Percentiles rank a stretch among this genome's conserved stretches.
phyloP scores from a whole-genome alignment of 352 stramenopile genomes.

The Thraustochytrium sp. region DNA sequence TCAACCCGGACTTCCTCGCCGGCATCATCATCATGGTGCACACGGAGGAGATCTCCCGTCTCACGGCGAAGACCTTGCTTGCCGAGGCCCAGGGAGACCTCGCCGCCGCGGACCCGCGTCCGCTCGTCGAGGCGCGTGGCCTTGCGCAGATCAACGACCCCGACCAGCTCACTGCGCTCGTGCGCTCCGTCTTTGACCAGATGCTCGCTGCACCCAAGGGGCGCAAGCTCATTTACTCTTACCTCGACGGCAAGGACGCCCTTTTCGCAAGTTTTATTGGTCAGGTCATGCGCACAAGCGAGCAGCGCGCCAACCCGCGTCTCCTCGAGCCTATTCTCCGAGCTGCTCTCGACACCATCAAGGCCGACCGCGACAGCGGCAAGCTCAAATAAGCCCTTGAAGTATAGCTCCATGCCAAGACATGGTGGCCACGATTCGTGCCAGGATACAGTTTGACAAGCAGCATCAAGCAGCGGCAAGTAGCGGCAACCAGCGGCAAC shows the following conservation, averaged over 20 bases:
- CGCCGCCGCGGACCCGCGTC: neutral
- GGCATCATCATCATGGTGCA: neutral
- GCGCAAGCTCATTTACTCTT: neutral
- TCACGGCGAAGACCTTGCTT: constrained; percentile 2
- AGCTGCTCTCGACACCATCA: neutral
- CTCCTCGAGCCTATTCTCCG: neutral
- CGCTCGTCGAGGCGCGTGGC: neutral
- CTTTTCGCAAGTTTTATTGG: constrained; percentile 2
- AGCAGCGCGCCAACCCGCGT: neutral
- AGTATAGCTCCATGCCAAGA: too few relatives aligned
- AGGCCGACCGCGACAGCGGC: too few relatives aligned
- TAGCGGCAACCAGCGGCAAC: too few relatives aligned
- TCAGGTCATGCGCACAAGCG: neutral
- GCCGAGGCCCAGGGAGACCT: neutral
- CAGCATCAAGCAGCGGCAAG: too few relatives aligned
- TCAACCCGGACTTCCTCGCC: neutral
- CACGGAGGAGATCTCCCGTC: constrained; percentile 3
- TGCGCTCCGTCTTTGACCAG: neutral
- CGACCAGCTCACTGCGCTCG: neutral
- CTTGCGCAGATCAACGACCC: neutral
- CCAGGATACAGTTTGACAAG: too few relatives aligned
- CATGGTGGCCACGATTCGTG: too few relatives aligned
- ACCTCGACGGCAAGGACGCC: neutral
- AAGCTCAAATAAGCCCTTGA: too few relatives aligned
- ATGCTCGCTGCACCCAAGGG: neutral